Evolutionary conservation across 352 stramenopile genomes (phyloP), one percentile per base, ranked within the genome.

Genomic region (Phytophthora palmivora): DNA sequence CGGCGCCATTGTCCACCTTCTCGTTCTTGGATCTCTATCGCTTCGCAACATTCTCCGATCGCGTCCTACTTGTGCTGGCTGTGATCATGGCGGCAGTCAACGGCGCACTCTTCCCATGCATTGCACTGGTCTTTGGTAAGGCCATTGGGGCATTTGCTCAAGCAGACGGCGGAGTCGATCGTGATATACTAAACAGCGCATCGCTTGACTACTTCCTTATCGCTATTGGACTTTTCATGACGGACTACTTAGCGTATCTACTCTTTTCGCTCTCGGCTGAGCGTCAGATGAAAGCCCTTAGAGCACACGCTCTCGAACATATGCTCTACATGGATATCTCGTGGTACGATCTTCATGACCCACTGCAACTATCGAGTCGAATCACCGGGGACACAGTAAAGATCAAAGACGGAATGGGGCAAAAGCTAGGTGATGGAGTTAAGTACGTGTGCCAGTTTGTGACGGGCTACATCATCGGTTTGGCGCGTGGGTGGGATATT

Each of bases 401-500:
- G 22, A 79, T 82, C 33, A 79, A 79, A 43, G 61, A 82, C 30
- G 73, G 70, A 18, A 82, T 82, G 70, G 70, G 70, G 34, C 53
- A 75, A 18, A 82, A 82, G 42, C 47, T 79, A 15, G 70, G 71
- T 33, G 61, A 79, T n/a, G 37, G 43, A 18, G 33, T 79, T 19
- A 68, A 69, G 28, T 79, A 65, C 37, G 42, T 60, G 16, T 61
- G 45, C n/a, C 66, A 79, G 43, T 82, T 82, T 42, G n/a, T 76
- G 11, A 48, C 49, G 1, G 73, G 73, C 5, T 55, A 45, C 33
- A 38, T 55, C 24, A 55, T 55, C 15, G 47, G 33, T 16, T 44
- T 55, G 10, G 47, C 24, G 2, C 33, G 47, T 18, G 47, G 33
- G 6, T 55, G 33, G 47, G 47, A 55, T 44, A 55, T 55, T 8